Base-by-base conservation (phyloP, 305 asterid species). In the Striga hermonthica region DNA sequence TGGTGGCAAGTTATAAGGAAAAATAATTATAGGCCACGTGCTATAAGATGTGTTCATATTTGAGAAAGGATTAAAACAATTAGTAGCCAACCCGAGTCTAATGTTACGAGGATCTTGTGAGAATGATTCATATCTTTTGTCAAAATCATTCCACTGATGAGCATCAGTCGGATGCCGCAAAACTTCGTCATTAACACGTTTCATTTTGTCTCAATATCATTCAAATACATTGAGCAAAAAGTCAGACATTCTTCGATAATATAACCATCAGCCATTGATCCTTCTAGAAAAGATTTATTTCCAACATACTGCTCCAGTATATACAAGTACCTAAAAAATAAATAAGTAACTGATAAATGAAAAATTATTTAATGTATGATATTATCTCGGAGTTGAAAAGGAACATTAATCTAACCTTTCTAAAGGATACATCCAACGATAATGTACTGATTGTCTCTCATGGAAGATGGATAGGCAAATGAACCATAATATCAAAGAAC, bases 371-470 rank as follows among this genome's bases (percentile, higher is more conserved):
- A 0, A 22, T 22, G 31, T 22, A 22, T 22, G 31, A 22, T 22
- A 22, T 22, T 22, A 22, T 47, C 13, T 47, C 13, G 11, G 11
- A 3, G 31, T 22, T 2, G 1, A 2, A 47, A n/a, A 47, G n/a
- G 13, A 47, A 4, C n/a, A 47, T 47, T 10, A n/a, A 11, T 4
- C 14, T 48, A n/a, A 12, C 55, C 6, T 48, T 48, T 48, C 55
- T 3, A 48, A n/a, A 48, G 28, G 55, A 48, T 48, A 48, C 55
- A 48, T 48, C 55, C 55, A 48, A 4, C 55, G 28, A 48, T 48
- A 48, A n/a, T 48, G 55, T 7, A 48, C 55, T 12, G 22, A 2
- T 49, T 13, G 22, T 8, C 55, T 49, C 55, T 12, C 55, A 22
- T 13, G 55, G 28, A 49, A 49, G 55, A 49, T 41, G 31, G 31